These are phyloP conservation scores for Primulina tabacum DNA, from an alignment of 257 asterid species.

Conservation along the genomic window DNA sequence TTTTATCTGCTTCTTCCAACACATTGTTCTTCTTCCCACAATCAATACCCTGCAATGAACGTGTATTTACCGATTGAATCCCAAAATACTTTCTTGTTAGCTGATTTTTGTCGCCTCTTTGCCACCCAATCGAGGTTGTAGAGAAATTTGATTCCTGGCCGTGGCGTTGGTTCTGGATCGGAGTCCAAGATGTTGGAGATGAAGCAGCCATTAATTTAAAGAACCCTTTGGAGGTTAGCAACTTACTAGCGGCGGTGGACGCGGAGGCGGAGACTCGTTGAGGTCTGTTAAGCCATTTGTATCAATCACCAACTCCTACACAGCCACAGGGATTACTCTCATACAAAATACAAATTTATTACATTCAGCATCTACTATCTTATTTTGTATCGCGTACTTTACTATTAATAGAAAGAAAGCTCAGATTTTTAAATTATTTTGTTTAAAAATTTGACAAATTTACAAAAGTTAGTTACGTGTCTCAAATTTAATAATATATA, in stretches of 20 bases:
- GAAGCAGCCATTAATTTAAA: slow-evolving; percentile 45
- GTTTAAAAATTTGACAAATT: too few species aligned
- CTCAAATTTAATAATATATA: too few species aligned
- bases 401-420: too few species aligned
- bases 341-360: too few species aligned
- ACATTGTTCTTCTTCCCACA: slow-evolving; percentile 30
- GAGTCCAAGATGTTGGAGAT: slow-evolving; percentile 30
- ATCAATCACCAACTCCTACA: too few species aligned
- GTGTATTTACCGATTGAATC: slow-evolving; percentile 19
- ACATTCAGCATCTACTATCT: too few species aligned
- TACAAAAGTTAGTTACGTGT: too few species aligned
- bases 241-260: background rate
- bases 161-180: slow-evolving; percentile 30
- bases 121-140: slow-evolving; percentile 21
- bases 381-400: too few species aligned
- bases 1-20: slow-evolving; percentile 38
- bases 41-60: slow-evolving; percentile 18
- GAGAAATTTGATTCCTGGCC: slow-evolving; percentile 7
- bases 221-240: background rate
- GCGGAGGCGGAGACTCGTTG: background rate
- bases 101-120: slow-evolving; percentile 13
- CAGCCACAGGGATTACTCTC: too few species aligned
- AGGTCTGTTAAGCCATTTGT: too few species aligned
- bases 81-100: slow-evolving; percentile 18
- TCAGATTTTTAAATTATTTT: too few species aligned